Evolutionary conservation across 2,329 filamentous ascomycete genomes (phyloP).

Genomic region (Colletotrichum sp.): DNA sequence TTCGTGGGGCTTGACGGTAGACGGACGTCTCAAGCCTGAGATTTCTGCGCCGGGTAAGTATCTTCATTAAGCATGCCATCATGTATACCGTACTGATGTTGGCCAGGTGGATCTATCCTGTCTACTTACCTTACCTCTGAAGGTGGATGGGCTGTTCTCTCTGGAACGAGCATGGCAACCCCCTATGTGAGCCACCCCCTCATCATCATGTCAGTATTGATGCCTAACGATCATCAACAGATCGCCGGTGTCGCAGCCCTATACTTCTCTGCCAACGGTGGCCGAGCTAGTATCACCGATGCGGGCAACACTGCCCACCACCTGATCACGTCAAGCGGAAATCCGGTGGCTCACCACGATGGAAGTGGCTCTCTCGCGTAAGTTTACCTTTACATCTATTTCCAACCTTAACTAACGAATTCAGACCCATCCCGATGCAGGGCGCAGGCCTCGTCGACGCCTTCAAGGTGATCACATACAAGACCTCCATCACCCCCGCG

Average conservation of each 20-base stretch:
- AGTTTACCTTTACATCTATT: no score
- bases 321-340: constrained; percentile 5
- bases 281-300: background rate
- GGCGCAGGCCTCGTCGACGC: constrained; percentile 65
- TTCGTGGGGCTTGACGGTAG: constrained; percentile 65
- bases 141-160: constrained; percentile 43
- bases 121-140: constrained; percentile 54
- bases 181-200: constrained; percentile 33
- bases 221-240: constrained; percentile 17
- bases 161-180: constrained; percentile 66
- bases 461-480: constrained; percentile 42
- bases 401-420: no score
- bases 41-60: constrained; percentile 52
- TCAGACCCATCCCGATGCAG: background rate
- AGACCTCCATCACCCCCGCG: constrained; percentile 43
- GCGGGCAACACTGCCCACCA: background rate
- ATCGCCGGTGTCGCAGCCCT: constrained; percentile 40
- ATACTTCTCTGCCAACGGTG: constrained; percentile 27
- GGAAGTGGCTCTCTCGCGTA: constrained; percentile 11
- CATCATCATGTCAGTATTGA: background rate
- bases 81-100: background rate
- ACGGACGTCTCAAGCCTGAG: constrained; percentile 61
- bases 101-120: constrained; percentile 53
- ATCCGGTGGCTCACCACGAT: background rate
- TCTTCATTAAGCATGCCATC: rapidly evolving